Evolutionary conservation across 2,329 filamentous ascomycete species (phyloP).

Genomic region (Colletotrichum filicis): DNA sequence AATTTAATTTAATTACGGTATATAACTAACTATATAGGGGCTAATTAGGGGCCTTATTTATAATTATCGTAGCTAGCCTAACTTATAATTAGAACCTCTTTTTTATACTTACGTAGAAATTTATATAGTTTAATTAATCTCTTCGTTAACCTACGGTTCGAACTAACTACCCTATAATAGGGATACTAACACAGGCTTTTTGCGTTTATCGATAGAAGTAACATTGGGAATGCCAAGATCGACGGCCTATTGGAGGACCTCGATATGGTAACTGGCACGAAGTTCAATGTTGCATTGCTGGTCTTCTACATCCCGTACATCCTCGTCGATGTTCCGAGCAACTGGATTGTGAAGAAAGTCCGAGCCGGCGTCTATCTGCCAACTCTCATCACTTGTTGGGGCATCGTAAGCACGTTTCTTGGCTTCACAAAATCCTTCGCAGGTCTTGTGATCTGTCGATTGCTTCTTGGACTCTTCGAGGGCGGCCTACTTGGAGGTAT

Average conservation of each 20-base stretch:
- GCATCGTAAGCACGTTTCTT: not conserved
- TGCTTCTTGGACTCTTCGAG: not conserved
- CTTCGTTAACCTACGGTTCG: too few relatives aligned
- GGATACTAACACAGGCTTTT: too few relatives aligned
- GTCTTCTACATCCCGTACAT: not conserved
- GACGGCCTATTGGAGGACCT: not conserved
- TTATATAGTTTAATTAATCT: too few relatives aligned
- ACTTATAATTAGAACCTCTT: too few relatives aligned
- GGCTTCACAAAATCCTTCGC: not conserved
- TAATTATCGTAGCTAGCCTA: too few relatives aligned
- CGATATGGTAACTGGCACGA: not conserved
- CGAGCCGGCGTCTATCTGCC: not conserved
- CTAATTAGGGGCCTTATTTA: too few relatives aligned
- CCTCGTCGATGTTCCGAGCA: not conserved
- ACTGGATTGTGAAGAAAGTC: not conserved
- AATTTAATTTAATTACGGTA: too few relatives aligned
- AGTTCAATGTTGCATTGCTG: not conserved
- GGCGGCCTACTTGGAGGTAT: not conserved
- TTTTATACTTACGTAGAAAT: too few relatives aligned
- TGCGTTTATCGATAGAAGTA: not conserved
- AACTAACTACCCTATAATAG: too few relatives aligned
- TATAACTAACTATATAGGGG: too few relatives aligned
- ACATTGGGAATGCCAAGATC: not conserved
- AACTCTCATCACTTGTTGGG: not conserved
- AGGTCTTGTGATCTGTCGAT: not conserved